Conservation (phyloP, 352 stramenopile genomes). For the Hyaloperonospora brassicae region DNA sequence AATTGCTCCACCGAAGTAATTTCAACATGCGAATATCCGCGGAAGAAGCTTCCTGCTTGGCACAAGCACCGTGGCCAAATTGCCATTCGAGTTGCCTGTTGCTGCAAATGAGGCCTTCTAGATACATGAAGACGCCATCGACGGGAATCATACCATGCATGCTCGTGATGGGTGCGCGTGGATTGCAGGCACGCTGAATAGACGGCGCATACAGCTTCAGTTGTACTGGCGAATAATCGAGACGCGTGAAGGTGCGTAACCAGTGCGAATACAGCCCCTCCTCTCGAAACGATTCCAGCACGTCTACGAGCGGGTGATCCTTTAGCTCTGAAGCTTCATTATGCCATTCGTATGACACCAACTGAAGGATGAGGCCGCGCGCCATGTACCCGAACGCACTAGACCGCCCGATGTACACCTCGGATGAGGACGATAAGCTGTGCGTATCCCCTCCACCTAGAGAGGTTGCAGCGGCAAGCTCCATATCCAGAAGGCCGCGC, state of each 20-base stretch:
- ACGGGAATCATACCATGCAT: constrained; percentile 15
- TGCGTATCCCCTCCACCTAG: constrained; percentile 15
- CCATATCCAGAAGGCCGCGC: constrained; percentile 31
- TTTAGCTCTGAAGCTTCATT: constrained; percentile 24
- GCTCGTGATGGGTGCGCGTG: constrained; percentile 4
- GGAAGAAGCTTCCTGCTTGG: constrained; percentile 18
- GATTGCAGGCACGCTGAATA: constrained; percentile 18
- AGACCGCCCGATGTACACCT: constrained; percentile 44
- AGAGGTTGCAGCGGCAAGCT: constrained; percentile 25
- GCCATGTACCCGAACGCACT: constrained; percentile 53
- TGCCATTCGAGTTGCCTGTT: constrained; percentile 27
- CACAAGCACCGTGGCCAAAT: constrained; percentile 18
- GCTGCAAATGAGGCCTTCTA: constrained; percentile 26
- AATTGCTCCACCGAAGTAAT: constrained; percentile 43
- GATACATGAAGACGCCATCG: constrained; percentile 18
- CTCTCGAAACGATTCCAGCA: constrained; percentile 52
- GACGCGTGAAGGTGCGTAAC: constrained; percentile 51
- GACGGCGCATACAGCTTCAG: constrained; percentile 17
- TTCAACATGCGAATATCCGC: constrained; percentile 30
- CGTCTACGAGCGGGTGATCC: constrained; percentile 34
- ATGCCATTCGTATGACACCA: constrained; percentile 61
- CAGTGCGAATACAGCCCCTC: constrained; percentile 63
- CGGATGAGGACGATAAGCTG: constrained; percentile 7
- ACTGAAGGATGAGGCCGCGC: constrained; percentile 50
- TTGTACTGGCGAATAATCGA: constrained; percentile 42